A percentile compares a stretch with the other conserved stretches of the same genome.
phyloP scores from a whole-genome alignment of 2,329 filamentous ascomycete genomes.

The Aspergillus japonicus region DNA sequence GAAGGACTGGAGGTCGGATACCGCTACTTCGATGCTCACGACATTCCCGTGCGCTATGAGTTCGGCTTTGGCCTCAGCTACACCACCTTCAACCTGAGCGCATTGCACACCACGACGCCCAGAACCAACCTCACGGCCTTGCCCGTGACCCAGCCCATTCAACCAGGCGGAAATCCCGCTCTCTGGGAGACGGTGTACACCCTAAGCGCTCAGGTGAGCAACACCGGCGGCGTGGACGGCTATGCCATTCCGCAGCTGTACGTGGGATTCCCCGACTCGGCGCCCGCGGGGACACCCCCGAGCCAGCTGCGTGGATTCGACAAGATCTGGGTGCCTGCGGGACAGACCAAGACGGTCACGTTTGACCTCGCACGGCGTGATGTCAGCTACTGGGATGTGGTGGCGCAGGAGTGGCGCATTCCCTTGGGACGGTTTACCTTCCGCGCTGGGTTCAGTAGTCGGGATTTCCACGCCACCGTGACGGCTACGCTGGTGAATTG shows the following conservation, averaged over 20 bases:
- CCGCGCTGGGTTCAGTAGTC: slow-evolving; percentile 18
- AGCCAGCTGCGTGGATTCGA: slow-evolving; percentile 63
- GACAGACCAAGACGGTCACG: slow-evolving; percentile 45
- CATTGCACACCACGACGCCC: slow-evolving; percentile 59
- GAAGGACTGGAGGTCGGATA: slow-evolving; percentile 24
- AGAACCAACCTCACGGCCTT: slow-evolving; percentile 55
- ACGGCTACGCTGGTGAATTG: background rate
- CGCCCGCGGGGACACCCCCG: slow-evolving; percentile 38
- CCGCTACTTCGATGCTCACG: slow-evolving; percentile 24
- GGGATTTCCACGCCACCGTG: slow-evolving; percentile 8
- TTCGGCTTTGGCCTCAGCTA: slow-evolving; percentile 68
- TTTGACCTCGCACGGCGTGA: slow-evolving; percentile 61
- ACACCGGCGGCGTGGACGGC: slow-evolving; percentile 66
- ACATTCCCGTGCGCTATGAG: slow-evolving; percentile 21
- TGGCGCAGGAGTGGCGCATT: slow-evolving; percentile 28
- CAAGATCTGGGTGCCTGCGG: slow-evolving; percentile 47
- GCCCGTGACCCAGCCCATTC: slow-evolving; percentile 21
- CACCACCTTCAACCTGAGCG: slow-evolving; percentile 65
- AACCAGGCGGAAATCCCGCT: slow-evolving; percentile 48
- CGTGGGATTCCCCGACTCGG: slow-evolving; percentile 25
- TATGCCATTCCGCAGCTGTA: slow-evolving; percentile 68
- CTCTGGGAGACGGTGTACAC: slow-evolving; percentile 25
- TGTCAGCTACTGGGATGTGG: slow-evolving; percentile 56
- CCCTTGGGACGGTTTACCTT: slow-evolving; percentile 17
- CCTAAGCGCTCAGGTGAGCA: slow-evolving; percentile 63